Evolutionary conservation across 345 rosid species (phyloP).

Genomic region (Camelina neglecta): DNA sequence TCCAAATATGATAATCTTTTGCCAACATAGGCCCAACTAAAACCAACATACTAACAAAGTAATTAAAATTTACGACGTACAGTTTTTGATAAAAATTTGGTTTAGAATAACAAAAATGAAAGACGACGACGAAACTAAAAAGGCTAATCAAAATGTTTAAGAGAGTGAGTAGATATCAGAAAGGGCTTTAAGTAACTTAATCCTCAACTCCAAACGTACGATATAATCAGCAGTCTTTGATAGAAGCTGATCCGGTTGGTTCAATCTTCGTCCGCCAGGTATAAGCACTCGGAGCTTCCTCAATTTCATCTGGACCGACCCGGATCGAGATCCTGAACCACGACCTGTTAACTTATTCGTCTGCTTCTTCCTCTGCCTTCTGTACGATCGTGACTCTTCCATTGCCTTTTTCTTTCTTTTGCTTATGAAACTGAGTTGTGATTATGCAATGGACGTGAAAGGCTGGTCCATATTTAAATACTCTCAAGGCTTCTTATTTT

Average conservation of each 20-base stretch:
- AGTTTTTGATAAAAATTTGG: not conserved
- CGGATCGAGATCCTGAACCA: slow-evolving; percentile 2
- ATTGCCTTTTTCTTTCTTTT: not conserved
- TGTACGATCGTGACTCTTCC: slow-evolving; percentile 26
- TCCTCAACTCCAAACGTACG: slow-evolving; percentile 57
- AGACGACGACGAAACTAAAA: not conserved
- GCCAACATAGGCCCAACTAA: not conserved
- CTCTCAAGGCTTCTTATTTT: not conserved
- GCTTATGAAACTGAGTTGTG: slow-evolving; percentile 18
- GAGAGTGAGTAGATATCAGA: slow-evolving; percentile 48
- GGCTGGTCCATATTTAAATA: slow-evolving; percentile 30
- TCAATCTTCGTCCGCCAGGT: slow-evolving; percentile 65
- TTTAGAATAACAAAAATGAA: not conserved
- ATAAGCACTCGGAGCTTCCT: slow-evolving; percentile 61
- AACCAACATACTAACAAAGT: too few species aligned
- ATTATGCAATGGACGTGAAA: slow-evolving; percentile 18
- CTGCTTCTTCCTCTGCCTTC: slow-evolving; percentile 32
- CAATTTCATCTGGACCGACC: slow-evolving; percentile 52
- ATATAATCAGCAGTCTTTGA: slow-evolving; percentile 62
- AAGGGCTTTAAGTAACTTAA: slow-evolving; percentile 59
- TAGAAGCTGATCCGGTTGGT: slow-evolving; percentile 54
- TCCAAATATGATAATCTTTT: slow-evolving; percentile 1
- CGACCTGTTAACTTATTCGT: slow-evolving; percentile 29
- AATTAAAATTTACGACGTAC: too few species aligned
- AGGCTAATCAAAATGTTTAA: not conserved